These are phyloP conservation scores for Triticum dicoccoides DNA, from an alignment of 176 grass and related monocot genomes.

Conservation along the genomic window DNA sequence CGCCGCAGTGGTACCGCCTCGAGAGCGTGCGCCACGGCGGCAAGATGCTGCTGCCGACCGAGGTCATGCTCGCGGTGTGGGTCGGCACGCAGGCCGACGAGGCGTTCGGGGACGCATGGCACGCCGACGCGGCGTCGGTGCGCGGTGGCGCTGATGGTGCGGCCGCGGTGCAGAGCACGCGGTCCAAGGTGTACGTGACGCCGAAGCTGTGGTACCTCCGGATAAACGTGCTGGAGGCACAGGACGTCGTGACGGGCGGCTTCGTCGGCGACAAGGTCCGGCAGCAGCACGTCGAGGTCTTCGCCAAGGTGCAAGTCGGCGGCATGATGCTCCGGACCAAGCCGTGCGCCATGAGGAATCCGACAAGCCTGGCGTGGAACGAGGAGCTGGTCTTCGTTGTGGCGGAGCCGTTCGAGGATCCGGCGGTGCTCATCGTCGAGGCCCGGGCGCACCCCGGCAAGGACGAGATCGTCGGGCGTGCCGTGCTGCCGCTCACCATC, in stretches of 20 bases:
- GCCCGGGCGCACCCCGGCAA: slow-evolving; percentile 30
- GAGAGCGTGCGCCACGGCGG: slow-evolving; percentile 12
- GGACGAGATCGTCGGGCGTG: slow-evolving; percentile 62
- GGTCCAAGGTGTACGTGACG: slow-evolving; percentile 54
- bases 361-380: slow-evolving; percentile 51
- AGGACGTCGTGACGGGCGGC: slow-evolving; percentile 27
- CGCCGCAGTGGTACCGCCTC: slow-evolving; percentile 75
- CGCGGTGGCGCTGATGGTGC: background rate
- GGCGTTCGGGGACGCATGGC: slow-evolving; percentile 56
- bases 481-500: slow-evolving; percentile 45
- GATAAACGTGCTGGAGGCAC: slow-evolving; percentile 40
- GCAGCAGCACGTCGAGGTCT: slow-evolving; percentile 30
- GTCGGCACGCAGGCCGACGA: slow-evolving; percentile 65
- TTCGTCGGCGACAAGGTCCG: slow-evolving; percentile 29
- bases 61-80: slow-evolving; percentile 70
- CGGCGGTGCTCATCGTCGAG: slow-evolving; percentile 74
- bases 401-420: slow-evolving; percentile 78
- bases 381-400: slow-evolving; percentile 78
- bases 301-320: slow-evolving; percentile 62
- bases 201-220: slow-evolving; percentile 49
- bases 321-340: slow-evolving; percentile 53
- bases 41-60: slow-evolving; percentile 24
- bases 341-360: slow-evolving; percentile 27
- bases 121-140: slow-evolving; percentile 37
- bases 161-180: slow-evolving; percentile 31